Evolutionary conservation across 1,284 basidiomycete genomes (phyloP).

Genomic region (Schizopora paradoxa): DNA sequence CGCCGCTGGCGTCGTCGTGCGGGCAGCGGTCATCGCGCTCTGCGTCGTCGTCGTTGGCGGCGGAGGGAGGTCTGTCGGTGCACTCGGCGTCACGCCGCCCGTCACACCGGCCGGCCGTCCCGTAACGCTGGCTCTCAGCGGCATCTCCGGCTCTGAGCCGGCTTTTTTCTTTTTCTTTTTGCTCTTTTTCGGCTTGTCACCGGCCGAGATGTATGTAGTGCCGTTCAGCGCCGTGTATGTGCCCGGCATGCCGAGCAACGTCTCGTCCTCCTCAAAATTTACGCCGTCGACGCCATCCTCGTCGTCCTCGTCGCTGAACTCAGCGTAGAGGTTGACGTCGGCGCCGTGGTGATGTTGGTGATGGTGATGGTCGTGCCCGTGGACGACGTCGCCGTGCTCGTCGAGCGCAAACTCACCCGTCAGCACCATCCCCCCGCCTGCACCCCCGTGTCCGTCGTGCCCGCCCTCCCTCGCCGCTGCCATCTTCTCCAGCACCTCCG

Average conservation of each 20-base stretch:
- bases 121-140: too few species aligned
- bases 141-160: constrained; percentile 18
- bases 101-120: too few species aligned
- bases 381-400: constrained; percentile 27
- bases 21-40: constrained; percentile 22
- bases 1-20: constrained; percentile 33
- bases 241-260: constrained; percentile 18
- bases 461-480: constrained; percentile 37
- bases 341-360: not conserved
- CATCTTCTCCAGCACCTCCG: constrained; percentile 47
- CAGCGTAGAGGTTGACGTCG: constrained; percentile 35
- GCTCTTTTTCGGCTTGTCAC: constrained; percentile 34
- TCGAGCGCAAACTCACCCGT: constrained; percentile 37
- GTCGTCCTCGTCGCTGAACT: constrained; percentile 38
- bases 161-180: constrained; percentile 31
- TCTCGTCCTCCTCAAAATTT: constrained; percentile 37
- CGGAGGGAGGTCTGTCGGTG: constrained; percentile 28
- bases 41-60: not conserved
- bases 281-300: constrained; percentile 38
- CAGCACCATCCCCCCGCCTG: constrained; percentile 29
- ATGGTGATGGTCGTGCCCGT: not conserved
- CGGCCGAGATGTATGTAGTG: constrained; percentile 18
- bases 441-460: constrained; percentile 29
- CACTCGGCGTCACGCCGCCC: constrained; percentile 31
- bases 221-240: constrained; percentile 15